Evolutionary conservation across 129 eudicot species (phyloP).

Genomic region (Heracleum sosnowskyi): DNA sequence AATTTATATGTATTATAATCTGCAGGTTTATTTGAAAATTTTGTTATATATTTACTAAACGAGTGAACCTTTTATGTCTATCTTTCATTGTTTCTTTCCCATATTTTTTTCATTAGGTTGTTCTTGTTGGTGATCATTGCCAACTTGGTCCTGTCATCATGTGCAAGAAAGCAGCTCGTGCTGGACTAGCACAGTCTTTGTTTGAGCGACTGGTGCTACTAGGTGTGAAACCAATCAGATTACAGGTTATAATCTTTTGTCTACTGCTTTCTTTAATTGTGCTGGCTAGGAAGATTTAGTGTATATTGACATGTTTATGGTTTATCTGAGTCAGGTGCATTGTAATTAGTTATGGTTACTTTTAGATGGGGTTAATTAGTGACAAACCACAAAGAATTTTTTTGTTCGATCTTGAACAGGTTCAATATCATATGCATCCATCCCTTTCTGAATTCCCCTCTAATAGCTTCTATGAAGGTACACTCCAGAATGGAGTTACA

Average conservation of each 20-base stretch:
- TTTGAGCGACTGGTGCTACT: constrained; percentile 81
- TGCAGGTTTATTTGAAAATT: too few relatives aligned
- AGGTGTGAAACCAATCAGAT: constrained; percentile 73
- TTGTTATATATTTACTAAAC: neutral
- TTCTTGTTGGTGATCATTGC: constrained; percentile 88
- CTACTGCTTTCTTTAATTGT: neutral
- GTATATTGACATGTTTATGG: neutral
- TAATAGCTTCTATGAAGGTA: constrained; percentile 86
- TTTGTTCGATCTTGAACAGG: constrained; percentile 25
- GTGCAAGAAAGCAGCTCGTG: constrained; percentile 94
- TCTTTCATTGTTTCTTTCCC: constrained; percentile 4
- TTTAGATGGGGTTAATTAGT: neutral
- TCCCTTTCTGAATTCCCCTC: constrained; percentile 88
- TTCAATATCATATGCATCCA: constrained; percentile 95
- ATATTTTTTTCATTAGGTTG: constrained; percentile 27
- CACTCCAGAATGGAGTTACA: constrained; percentile 93
- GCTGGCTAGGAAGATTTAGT: neutral
- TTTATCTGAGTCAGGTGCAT: neutral
- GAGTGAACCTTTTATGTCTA: neutral
- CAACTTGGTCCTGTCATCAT: constrained; percentile 90
- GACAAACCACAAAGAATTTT: neutral
- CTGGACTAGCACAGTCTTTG: constrained; percentile 76
- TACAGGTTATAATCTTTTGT: constrained; percentile 39
- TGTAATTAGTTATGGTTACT: neutral
- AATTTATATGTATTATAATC: too few relatives aligned